Percentiles rank a stretch among this genome's conserved stretches.
Conservation (phyloP, 2,329 filamentous ascomycete species). For the Fusarium palustre region DNA sequence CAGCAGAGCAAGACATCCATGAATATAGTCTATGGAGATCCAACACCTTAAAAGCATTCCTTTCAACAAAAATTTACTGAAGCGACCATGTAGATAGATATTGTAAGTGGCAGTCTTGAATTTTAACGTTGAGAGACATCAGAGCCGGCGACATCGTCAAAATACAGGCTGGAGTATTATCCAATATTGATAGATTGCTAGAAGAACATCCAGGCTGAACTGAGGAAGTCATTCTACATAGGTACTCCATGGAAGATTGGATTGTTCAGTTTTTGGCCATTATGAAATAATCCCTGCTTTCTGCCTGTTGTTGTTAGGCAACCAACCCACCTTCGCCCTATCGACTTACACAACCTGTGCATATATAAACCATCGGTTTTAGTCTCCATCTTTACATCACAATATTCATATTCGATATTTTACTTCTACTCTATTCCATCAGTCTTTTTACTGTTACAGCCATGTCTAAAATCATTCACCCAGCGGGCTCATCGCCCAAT, state of each 20-base stretch:
- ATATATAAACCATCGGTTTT: not conserved
- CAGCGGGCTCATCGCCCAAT: not conserved
- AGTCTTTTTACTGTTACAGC: not conserved
- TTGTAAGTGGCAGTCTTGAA: conserved; percentile 50
- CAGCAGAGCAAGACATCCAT: not conserved
- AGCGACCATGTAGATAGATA: not conserved
- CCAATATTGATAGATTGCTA: conserved; percentile 65
- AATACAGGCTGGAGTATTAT: conserved; percentile 67
- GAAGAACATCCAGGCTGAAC: conserved; percentile 43
- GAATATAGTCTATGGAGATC: not conserved
- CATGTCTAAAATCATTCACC: conserved; percentile 17
- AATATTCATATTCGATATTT: not conserved
- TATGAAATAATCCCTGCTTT: not conserved
- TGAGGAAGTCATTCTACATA: not conserved
- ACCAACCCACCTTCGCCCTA: not conserved
- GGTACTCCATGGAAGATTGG: not conserved
- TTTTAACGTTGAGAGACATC: conserved; percentile 30
- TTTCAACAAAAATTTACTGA: no score
- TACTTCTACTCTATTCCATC: not conserved
- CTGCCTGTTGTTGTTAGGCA: conserved; percentile 33
- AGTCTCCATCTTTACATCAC: not conserved
- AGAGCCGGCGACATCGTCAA: conserved; percentile 35
- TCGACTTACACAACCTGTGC: not conserved
- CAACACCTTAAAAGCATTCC: not conserved
- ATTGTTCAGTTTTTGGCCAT: not conserved